Conservation (phyloP, 2,329 filamentous ascomycete genomes). For the Fusarium odoratissimum region DNA sequence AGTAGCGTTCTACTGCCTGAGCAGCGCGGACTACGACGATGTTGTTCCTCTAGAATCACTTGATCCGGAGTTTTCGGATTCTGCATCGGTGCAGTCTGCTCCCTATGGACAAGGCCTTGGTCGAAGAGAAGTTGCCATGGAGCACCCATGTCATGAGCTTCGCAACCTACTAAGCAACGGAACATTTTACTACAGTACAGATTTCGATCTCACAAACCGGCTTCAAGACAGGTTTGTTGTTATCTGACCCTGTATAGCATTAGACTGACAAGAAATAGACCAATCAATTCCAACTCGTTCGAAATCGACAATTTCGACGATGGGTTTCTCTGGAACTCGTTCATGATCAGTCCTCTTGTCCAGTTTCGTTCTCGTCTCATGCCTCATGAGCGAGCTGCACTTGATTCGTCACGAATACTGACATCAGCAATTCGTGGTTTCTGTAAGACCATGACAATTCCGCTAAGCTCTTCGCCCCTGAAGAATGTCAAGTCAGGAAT, state of each 20-base stretch:
- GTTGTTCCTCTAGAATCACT: constrained; percentile 68
- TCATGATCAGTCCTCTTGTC: constrained; percentile 94
- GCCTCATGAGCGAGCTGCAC: constrained; percentile 76
- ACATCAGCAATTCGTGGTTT: constrained; percentile 96
- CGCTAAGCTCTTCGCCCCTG: constrained; percentile 78
- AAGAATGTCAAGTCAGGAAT: constrained; percentile 74
- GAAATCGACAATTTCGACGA: constrained; percentile 94
- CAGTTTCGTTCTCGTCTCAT: constrained; percentile 87
- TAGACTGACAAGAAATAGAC: constrained; percentile 57
- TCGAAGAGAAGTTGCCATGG: constrained; percentile 75
- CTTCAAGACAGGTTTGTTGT: constrained; percentile 80
- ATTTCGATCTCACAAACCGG: constrained; percentile 95
- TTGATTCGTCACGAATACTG: constrained; percentile 89
- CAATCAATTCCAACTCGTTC: constrained; percentile 80
- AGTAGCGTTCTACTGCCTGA: constrained; percentile 95
- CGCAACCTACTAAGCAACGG: constrained; percentile 94
- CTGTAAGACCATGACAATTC: constrained; percentile 86
- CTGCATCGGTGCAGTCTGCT: constrained; percentile 55
- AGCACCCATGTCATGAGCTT: constrained; percentile 90
- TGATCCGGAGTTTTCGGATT: constrained; percentile 62
- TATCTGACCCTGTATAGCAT: neutral
- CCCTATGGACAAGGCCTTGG: constrained; percentile 61
- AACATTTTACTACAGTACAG: constrained; percentile 98
- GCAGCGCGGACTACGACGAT: constrained; percentile 86
- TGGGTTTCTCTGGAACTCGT: constrained; percentile 96